Evolutionary conservation across 257 asterid genomes (phyloP).

Genomic region (Cinchona pubescens): DNA sequence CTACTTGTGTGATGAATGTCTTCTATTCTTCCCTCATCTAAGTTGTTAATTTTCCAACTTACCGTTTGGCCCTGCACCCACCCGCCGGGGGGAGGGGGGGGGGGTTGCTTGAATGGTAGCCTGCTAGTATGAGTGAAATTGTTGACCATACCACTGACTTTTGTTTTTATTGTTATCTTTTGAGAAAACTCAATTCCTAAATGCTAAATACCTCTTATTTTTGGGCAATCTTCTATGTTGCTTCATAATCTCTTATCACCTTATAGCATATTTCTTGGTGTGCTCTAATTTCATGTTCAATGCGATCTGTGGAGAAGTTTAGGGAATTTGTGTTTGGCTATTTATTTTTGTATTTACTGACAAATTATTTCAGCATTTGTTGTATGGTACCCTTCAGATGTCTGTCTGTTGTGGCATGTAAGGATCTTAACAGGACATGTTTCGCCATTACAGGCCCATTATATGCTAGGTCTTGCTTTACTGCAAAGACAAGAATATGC

Average conservation of each 20-base stretch:
- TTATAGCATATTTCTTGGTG: not conserved
- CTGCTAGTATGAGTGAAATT: not conserved
- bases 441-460: conserved; percentile 36
- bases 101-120: not conserved
- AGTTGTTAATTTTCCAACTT: not conserved
- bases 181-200: not conserved
- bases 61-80: not conserved
- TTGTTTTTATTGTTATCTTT: not conserved
- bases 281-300: not conserved
- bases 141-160: not conserved
- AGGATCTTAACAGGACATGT: conserved; percentile 1
- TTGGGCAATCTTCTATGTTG: not conserved
- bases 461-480: conserved; percentile 46
- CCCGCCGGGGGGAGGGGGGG: not conserved
- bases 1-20: too few relatives aligned
- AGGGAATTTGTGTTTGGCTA: not conserved
- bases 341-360: not conserved
- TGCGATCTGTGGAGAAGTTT: not conserved
- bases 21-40: not conserved
- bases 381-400: not conserved
- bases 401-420: not conserved
- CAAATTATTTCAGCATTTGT: not conserved
- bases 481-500: conserved; percentile 30
- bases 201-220: not conserved
- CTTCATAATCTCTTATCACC: too few relatives aligned